These are phyloP conservation scores for Fusarium chuoi DNA, from an alignment of 2,329 filamentous ascomycete genomes.

Conservation along the genomic window DNA sequence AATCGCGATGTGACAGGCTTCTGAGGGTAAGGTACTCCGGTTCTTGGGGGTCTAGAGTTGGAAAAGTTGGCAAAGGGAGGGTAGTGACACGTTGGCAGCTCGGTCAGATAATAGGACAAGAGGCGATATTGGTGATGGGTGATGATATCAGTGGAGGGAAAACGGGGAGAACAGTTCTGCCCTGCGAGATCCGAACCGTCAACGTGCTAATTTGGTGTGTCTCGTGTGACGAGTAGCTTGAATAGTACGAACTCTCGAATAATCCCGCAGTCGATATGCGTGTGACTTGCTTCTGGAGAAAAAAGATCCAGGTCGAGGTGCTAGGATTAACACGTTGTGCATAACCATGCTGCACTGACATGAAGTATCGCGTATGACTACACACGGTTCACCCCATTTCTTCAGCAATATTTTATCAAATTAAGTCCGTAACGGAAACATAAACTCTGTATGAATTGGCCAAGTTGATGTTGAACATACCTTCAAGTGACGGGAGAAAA, in stretches of 20 bases:
- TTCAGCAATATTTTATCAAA: background rate
- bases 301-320: background rate
- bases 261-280: slow-evolving; percentile 38
- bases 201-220: background rate
- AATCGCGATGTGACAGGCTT: slow-evolving; percentile 27
- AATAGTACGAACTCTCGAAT: slow-evolving; percentile 13
- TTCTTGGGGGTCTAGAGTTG: slow-evolving; percentile 5
- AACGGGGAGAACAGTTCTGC: slow-evolving; percentile 15
- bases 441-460: background rate
- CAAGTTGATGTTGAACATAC: background rate
- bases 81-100: background rate
- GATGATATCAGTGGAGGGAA: background rate
- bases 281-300: background rate
- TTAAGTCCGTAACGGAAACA: background rate
- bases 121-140: background rate
- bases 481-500: background rate
- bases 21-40: background rate
- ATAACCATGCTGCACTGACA: background rate
- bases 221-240: slow-evolving; percentile 16
- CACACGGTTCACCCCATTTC: rapidly evolving
- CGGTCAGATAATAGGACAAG: background rate
- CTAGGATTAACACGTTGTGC: slow-evolving; percentile 18
- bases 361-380: background rate
- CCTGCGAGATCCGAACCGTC: slow-evolving; percentile 36
- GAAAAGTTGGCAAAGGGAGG: background rate